Conservation (phyloP, 1,139 yeast genomes). For the Barnettozyma hawaiiensis region DNA sequence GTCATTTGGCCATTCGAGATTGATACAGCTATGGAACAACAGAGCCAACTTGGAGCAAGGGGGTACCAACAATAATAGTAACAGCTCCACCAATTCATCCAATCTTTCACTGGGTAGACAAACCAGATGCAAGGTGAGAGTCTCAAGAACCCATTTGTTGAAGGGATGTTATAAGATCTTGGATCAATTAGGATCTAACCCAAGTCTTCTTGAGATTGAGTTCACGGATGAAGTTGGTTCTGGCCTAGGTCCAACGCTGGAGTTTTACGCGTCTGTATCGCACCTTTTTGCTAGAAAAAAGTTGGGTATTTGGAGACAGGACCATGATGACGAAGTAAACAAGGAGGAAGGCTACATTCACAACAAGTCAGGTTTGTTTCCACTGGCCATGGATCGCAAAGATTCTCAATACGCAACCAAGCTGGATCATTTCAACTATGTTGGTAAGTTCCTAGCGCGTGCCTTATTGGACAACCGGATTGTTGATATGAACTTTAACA, state of each 20-base stretch:
- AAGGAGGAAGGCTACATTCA: conserved; percentile 37
- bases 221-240: conserved; percentile 93
- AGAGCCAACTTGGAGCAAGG: conserved; percentile 39
- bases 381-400: conserved; percentile 48
- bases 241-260: conserved; percentile 93
- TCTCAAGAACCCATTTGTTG: conserved; percentile 64
- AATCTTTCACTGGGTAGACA: conserved; percentile 62
- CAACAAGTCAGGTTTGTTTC: conserved; percentile 58
- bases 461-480: conserved; percentile 83
- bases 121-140: conserved; percentile 73
- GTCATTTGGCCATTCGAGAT: conserved; percentile 85
- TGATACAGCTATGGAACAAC: conserved; percentile 73
- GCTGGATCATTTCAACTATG: conserved; percentile 50
- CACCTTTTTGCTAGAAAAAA: conserved; percentile 58
- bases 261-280: conserved; percentile 81
- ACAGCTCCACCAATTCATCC: conserved; percentile 21
- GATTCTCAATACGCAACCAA: conserved; percentile 39
- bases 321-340: conserved; percentile 31
- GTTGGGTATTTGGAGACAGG: conserved; percentile 63
- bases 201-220: conserved; percentile 82
- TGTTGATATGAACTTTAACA: conserved; percentile 75
- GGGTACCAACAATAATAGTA: conserved; percentile 17
- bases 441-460: conserved; percentile 85
- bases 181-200: conserved; percentile 70
- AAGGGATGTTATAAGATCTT: conserved; percentile 79